Evolutionary conservation across 202 grass and related monocot species (phyloP).

Genomic region (Musa balbisiana): DNA sequence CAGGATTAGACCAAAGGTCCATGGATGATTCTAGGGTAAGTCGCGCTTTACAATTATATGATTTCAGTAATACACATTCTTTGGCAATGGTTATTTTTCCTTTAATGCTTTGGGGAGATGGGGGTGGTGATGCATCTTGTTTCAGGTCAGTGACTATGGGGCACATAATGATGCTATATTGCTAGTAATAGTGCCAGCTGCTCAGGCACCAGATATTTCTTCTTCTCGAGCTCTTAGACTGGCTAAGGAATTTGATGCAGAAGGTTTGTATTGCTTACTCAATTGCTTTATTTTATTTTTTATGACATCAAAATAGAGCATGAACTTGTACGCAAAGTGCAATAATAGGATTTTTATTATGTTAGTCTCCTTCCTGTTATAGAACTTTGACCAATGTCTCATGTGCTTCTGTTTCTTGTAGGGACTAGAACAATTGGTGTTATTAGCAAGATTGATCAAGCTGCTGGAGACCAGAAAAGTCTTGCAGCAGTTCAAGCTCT

Average conservation of each 20-base stretch:
- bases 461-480: conserved; percentile 63
- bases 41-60: background rate
- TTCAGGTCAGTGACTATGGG: conserved; percentile 52
- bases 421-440: conserved; percentile 88
- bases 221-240: conserved; percentile 70
- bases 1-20: conserved; percentile 64
- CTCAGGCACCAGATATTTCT: conserved; percentile 69
- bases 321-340: too few species aligned
- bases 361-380: background rate
- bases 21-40: conserved; percentile 68
- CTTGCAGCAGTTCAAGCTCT: conserved; percentile 62
- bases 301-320: too few species aligned
- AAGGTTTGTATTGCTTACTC: conserved; percentile 40
- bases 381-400: conserved; percentile 11
- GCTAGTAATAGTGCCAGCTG: conserved; percentile 62
- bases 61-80: background rate
- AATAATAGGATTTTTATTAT: conserved; percentile 14
- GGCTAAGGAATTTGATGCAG: conserved; percentile 67
- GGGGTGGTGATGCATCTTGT: conserved; percentile 7
- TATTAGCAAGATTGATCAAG: conserved; percentile 85
- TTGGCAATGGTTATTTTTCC: background rate
- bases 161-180: conserved; percentile 62
- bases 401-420: conserved; percentile 36
- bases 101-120: background rate
- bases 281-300: background rate